Base-by-base conservation (phyloP, 2,329 filamentous ascomycete species). In the Fusarium denticulatum region DNA sequence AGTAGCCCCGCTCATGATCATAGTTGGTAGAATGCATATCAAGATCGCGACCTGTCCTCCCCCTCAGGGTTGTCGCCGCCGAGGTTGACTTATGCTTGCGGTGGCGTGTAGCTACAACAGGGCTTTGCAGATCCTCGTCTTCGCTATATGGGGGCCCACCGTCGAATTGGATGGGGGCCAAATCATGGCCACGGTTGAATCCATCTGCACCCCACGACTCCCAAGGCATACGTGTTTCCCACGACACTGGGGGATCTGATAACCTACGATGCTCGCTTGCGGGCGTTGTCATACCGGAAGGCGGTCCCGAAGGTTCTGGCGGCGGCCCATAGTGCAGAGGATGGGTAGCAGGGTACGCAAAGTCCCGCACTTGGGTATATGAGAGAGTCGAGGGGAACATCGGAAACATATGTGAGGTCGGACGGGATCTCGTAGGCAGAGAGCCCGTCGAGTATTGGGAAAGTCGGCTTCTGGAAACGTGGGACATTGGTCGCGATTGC, bases 271-370 rank as follows among this genome's bases (percentile, higher is more conserved):
- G 87, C 82, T 96, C 94, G 82, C 93, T 96, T 22, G 89, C 91
- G 15, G 96, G 95, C 1, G 95, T 97, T n/a, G 93, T 95, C 76
- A 93, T 88, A 64, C 92, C 92, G 2, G 95, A 97, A 14, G 90
- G 87, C n/a, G 91, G 90, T 60, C 86, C 84, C 58, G 90, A 91
- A 32, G 90, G 87, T 76, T 95, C 92, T 42, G 92, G 92, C 22
- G 94, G 92, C n/a, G 96, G 93, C 3, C 96, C 96, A 86, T 97
- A 97, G 85, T 98, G 96, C 82, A 98, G 88, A 47, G 94, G 95
- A 82, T 98, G 94, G 62, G 88, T 88, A 32, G 89, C 81, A 37
- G 94, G 91, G 81, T 98, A 99, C 76, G 96, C 96, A 84, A 98
- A 99, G 86, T 99, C 96, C 79, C 96, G 93, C 74, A 99, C 95